Conservation (phyloP, 768 basidiomycete species). For the Mycena floridula region DNA sequence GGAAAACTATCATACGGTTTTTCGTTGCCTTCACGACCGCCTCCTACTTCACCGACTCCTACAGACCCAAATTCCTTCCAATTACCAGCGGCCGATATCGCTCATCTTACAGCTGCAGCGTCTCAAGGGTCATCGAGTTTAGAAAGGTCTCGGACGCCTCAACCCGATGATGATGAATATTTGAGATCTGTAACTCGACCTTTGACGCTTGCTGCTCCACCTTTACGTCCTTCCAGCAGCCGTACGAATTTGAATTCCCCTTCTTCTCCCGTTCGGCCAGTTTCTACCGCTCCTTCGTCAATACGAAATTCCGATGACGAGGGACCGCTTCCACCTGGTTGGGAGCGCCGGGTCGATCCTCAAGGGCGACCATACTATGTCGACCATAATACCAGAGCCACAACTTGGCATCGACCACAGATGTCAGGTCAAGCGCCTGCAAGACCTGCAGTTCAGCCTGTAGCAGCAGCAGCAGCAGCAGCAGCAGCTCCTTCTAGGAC, state of each 20-base stretch:
- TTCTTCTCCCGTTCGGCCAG: slow-evolving; percentile 4
- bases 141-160: not conserved
- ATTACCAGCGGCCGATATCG: slow-evolving; percentile 7
- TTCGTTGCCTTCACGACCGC: slow-evolving; percentile 31
- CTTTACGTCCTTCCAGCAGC: slow-evolving; percentile 23
- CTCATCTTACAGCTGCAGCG: not conserved
- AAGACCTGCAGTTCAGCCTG: not conserved
- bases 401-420: slow-evolving; percentile 70
- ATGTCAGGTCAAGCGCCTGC: slow-evolving; percentile 12
- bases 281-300: slow-evolving; percentile 11
- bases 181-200: slow-evolving; percentile 3
- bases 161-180: not conserved
- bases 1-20: slow-evolving; percentile 74
- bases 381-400: slow-evolving; percentile 77
- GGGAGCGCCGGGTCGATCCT: slow-evolving; percentile 76
- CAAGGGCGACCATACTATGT: slow-evolving; percentile 79
- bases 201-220: slow-evolving; percentile 9
- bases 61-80: slow-evolving; percentile 11
- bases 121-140: not conserved
- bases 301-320: slow-evolving; percentile 39
- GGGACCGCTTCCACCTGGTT: slow-evolving; percentile 65
- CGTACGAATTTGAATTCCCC: slow-evolving; percentile 4
- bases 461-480: slow-evolving; percentile 13
- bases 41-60: slow-evolving; percentile 15
- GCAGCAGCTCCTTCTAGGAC: slow-evolving; percentile 10